These are phyloP conservation scores for Entophlyctis luteolus DNA, from an alignment of 192 early-diverging fungal genomes.

Conservation along the genomic window DNA sequence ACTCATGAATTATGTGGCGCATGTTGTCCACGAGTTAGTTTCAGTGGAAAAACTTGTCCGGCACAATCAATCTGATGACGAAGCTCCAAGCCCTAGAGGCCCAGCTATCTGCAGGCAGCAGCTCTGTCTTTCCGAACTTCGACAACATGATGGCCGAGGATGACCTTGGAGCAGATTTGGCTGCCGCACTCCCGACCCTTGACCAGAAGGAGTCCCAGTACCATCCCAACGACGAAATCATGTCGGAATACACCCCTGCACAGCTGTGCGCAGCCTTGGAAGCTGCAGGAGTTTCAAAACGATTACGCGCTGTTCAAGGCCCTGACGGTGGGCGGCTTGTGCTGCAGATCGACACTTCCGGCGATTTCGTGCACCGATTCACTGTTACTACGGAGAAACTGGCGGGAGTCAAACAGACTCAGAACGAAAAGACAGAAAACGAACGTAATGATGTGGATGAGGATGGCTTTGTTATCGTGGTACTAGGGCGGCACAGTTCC, in stretches of 20 bases:
- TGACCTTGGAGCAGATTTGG: background rate
- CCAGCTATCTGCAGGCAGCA: too few relatives aligned
- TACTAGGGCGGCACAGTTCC: background rate
- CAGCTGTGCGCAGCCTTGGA: background rate
- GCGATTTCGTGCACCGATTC: constrained; percentile 1
- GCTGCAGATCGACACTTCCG: constrained; percentile 4
- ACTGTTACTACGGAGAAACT: background rate
- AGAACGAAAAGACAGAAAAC: background rate
- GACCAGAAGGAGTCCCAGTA: background rate
- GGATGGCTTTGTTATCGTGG: background rate
- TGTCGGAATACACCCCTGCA: background rate
- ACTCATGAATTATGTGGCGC: too few relatives aligned
- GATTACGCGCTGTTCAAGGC: background rate
- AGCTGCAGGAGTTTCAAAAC: background rate
- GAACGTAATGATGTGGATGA: background rate
- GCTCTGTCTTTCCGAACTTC: background rate
- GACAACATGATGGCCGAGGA: background rate
- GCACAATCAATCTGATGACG: too few relatives aligned
- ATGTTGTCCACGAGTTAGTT: too few relatives aligned
- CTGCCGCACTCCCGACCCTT: background rate
- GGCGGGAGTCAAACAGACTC: background rate
- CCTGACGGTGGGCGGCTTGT: background rate
- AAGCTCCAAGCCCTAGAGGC: too few relatives aligned
- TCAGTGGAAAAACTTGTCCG: too few relatives aligned
- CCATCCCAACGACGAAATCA: background rate